phyloP scores from a whole-genome alignment of 805 yeast genomes.

The Clavispora fructus region DNA sequence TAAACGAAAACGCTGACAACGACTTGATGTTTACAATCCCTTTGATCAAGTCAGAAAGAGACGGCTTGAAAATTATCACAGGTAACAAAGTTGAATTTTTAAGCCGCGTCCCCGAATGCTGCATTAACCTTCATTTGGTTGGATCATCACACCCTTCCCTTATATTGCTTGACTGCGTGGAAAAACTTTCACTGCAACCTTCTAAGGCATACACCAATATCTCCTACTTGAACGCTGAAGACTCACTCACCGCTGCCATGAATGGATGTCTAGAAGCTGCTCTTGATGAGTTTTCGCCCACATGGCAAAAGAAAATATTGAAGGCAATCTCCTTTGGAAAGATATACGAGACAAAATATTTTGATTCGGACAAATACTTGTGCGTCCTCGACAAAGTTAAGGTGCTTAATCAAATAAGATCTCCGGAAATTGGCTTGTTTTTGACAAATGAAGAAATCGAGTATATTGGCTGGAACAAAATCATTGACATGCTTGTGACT shows the following conservation, averaged over 20 bases:
- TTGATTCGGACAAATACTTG: conserved; percentile 55
- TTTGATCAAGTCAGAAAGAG: conserved; percentile 48
- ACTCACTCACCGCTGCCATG: conserved; percentile 53
- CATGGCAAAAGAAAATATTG: conserved; percentile 74
- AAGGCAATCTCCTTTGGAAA: conserved; percentile 88
- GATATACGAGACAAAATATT: conserved; percentile 46
- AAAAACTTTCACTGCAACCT: conserved; percentile 55
- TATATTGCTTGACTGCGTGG: conserved; percentile 70
- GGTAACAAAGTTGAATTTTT: conserved; percentile 53
- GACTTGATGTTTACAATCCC: conserved; percentile 30
- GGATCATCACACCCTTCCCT: conserved; percentile 86
- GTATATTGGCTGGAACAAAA: conserved; percentile 45
- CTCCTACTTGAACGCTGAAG: conserved; percentile 42
- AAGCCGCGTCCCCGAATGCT: conserved; percentile 52
- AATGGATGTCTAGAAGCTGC: conserved; percentile 70
- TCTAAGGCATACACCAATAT: conserved; percentile 81
- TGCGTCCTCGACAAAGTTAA: conserved; percentile 56
- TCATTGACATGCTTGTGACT: conserved; percentile 53
- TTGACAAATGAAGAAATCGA: conserved; percentile 55
- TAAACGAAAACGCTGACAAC: conserved; percentile 7
- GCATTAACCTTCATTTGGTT: conserved; percentile 63
- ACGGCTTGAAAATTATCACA: conserved; percentile 70
- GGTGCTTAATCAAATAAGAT: conserved; percentile 65
- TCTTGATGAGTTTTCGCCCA: conserved; percentile 66
- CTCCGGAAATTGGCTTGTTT: conserved; percentile 60